Evolutionary conservation across 169 alveolate species (phyloP).

Genomic region (Eimeria brunetti): DNA sequence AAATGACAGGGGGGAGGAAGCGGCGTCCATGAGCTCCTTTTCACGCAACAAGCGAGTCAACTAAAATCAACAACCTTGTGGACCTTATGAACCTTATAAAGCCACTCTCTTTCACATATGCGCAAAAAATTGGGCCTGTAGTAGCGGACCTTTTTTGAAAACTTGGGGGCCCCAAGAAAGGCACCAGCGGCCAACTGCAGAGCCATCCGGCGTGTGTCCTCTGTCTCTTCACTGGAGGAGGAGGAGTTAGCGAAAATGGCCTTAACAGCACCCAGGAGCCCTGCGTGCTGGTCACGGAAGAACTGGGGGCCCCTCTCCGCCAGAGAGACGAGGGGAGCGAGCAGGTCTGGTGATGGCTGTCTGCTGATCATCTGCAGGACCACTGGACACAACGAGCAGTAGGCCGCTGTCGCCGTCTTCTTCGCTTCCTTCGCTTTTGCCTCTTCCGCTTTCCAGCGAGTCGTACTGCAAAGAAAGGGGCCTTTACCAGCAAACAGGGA

Average conservation of each 20-base stretch:
- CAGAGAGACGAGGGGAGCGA: constrained; percentile 59
- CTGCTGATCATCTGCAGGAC: constrained; percentile 16
- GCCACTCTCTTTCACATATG: background rate
- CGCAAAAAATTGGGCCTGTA: background rate
- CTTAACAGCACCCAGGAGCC: constrained; percentile 21
- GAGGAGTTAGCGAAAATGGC: background rate
- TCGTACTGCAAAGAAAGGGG: constrained; percentile 10
- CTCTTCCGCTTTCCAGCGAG: constrained; percentile 52
- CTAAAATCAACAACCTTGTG: too few species aligned
- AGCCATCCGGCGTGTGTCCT: constrained; percentile 53
- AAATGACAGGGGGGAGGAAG: background rate
- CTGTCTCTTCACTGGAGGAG: background rate
- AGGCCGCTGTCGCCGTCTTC: constrained; percentile 32
- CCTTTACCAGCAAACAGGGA: background rate
- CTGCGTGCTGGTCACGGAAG: constrained; percentile 39
- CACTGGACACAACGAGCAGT: constrained; percentile 47
- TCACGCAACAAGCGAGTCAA: background rate
- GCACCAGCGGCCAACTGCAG: constrained; percentile 54
- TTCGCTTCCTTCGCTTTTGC: constrained; percentile 18
- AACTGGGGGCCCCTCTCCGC: constrained; percentile 70
- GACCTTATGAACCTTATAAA: background rate
- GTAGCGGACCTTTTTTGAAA: constrained; percentile 23
- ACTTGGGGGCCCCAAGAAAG: constrained; percentile 33
- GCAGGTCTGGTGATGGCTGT: constrained; percentile 30
- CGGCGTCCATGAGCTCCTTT: background rate